Percentiles rank a stretch among this genome's conserved stretches.
phyloP scores from a whole-genome alignment of 208 protist species.

The Vickermania spadyakhi region DNA sequence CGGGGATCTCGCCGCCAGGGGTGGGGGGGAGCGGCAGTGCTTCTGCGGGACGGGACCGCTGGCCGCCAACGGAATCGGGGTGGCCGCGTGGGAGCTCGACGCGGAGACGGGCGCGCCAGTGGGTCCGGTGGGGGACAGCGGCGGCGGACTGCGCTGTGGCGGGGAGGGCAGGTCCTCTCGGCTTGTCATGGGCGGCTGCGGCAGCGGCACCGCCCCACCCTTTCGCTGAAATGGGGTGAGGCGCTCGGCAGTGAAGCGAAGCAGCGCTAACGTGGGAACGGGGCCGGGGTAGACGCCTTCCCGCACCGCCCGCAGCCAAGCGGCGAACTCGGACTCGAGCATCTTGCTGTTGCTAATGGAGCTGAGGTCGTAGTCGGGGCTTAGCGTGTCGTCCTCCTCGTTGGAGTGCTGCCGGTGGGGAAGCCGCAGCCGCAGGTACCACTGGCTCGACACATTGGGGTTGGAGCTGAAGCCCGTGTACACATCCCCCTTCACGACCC shows the following conservation, averaged over 20 bases:
- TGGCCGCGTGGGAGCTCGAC: neutral
- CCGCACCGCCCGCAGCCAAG: conserved; percentile 45
- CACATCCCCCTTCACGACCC: conserved; percentile 28
- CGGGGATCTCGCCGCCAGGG: neutral
- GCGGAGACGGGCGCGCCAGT: too few relatives aligned
- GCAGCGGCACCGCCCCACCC: neutral
- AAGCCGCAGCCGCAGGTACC: conserved; percentile 48
- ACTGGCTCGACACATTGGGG: conserved; percentile 20
- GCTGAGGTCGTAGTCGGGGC: conserved; percentile 69
- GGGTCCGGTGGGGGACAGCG: neutral
- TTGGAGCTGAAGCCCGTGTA: conserved; percentile 69
- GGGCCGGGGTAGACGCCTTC: neutral
- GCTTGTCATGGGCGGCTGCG: too few relatives aligned
- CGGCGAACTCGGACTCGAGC: conserved; percentile 48
- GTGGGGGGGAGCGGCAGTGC: neutral
- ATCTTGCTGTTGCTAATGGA: conserved; percentile 78
- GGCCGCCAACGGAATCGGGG: neutral
- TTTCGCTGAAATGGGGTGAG: neutral
- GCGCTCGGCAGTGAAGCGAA: neutral
- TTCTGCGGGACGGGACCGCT: neutral
- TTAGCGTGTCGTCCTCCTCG: conserved; percentile 4
- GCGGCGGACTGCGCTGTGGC: neutral
- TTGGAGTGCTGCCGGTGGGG: conserved; percentile 43
- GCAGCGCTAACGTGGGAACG: neutral
- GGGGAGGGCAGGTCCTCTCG: neutral